A percentile compares a stretch with the other conserved stretches of the same genome.
phyloP scores from a whole-genome alignment of 2,329 filamentous ascomycete species.

The Ophiocordyceps camponoti-floridani region DNA sequence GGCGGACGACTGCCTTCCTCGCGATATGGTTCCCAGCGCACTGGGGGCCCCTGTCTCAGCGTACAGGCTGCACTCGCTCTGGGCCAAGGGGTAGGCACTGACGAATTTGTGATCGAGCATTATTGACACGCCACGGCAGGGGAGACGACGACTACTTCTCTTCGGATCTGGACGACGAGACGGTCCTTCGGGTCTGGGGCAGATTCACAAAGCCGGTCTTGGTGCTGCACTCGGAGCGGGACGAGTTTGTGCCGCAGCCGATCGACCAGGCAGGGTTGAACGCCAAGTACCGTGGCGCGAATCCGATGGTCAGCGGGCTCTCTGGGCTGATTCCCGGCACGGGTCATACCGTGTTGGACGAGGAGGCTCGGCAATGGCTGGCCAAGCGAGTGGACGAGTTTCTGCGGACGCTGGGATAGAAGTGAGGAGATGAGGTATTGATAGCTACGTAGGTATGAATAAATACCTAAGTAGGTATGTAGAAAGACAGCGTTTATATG shows the following conservation, averaged over 20 bases:
- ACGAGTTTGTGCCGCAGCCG: slow-evolving; percentile 42
- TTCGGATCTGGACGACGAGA: slow-evolving; percentile 45
- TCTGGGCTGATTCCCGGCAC: slow-evolving; percentile 35
- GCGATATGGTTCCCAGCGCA: slow-evolving; percentile 20
- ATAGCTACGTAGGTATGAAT: too few species aligned
- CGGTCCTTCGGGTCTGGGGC: slow-evolving; percentile 47
- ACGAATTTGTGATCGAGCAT: too few species aligned
- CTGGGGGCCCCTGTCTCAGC: slow-evolving; percentile 30
- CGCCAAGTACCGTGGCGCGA: slow-evolving; percentile 33
- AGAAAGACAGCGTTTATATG: too few species aligned
- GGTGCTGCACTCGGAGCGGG: slow-evolving; percentile 45
- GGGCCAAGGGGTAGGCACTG: slow-evolving; percentile 26
- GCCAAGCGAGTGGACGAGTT: slow-evolving; percentile 28
- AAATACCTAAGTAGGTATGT: not conserved
- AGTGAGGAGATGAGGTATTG: too few species aligned
- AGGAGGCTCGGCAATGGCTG: slow-evolving; percentile 29
- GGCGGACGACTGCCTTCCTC: slow-evolving; percentile 34
- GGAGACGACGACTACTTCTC: slow-evolving; percentile 81
- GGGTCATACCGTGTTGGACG: slow-evolving; percentile 28
- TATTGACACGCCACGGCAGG: slow-evolving; percentile 13
- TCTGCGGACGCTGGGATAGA: slow-evolving; percentile 12
- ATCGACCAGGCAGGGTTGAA: slow-evolving; percentile 42
- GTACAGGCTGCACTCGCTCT: slow-evolving; percentile 32
- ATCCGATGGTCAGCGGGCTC: slow-evolving; percentile 26
- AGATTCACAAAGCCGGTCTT: slow-evolving; percentile 39